These are phyloP conservation scores for Harringtonia aguacate DNA, from an alignment of 2,329 filamentous ascomycete genomes.

Conservation along the genomic window DNA sequence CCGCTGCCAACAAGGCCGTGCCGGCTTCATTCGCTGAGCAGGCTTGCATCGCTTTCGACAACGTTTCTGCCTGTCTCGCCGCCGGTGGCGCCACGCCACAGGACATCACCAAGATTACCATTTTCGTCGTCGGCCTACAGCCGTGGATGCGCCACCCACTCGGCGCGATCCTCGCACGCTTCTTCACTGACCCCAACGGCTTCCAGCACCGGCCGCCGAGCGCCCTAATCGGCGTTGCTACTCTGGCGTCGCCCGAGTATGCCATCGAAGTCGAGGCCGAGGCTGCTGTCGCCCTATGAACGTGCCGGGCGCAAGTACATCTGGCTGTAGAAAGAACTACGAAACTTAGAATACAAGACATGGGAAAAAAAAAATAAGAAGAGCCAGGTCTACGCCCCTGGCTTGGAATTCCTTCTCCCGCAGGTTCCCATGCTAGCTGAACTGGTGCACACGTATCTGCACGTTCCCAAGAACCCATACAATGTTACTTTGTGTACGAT, in stretches of 20 bases:
- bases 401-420: no score
- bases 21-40: neutral
- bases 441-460: no score
- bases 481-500: no score
- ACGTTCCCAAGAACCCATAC: no score
- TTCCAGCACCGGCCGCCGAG: slow-evolving; percentile 1
- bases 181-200: slow-evolving; percentile 1
- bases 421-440: no score
- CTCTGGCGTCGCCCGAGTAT: slow-evolving; percentile 1
- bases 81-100: neutral
- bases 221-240: neutral
- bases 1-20: neutral
- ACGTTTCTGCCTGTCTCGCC: neutral
- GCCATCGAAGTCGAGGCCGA: slow-evolving; percentile 2
- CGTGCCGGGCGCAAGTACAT: neutral
- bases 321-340: neutral
- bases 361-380: no score
- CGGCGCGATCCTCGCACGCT: neutral
- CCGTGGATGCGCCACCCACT: neutral
- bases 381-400: no score
- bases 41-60: neutral
- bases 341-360: neutral
- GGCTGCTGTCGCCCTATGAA: slow-evolving; percentile 1
- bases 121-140: slow-evolving; percentile 1
- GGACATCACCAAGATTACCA: slow-evolving; percentile 1